Evolutionary conservation across 2,329 filamentous ascomycete species (phyloP).

Genomic region (Blastomyces gilchristii): DNA sequence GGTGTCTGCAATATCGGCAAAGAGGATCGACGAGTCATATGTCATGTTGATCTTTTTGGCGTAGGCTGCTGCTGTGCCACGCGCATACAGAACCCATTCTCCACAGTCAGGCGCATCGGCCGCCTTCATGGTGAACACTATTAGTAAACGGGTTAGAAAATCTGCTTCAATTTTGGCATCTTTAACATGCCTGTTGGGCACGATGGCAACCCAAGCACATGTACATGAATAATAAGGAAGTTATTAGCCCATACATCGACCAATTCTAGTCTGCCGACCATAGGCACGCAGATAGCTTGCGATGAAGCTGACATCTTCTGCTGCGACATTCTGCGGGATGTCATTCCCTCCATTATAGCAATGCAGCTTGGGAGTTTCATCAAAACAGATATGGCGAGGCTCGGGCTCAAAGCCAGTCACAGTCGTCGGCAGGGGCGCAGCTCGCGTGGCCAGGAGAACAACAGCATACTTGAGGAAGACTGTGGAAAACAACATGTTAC

Average conservation of each 20-base stretch:
- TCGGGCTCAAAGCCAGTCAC: background rate
- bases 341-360: background rate
- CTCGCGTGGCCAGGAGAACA: background rate
- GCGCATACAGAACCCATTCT: conserved; percentile 8
- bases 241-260: conserved; percentile 3
- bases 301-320: background rate
- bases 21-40: conserved; percentile 8
- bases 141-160: background rate
- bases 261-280: conserved; percentile 3
- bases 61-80: conserved; percentile 3
- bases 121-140: conserved; percentile 9
- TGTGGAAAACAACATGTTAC: too few relatives aligned
- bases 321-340: background rate
- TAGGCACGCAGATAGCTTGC: conserved; percentile 6
- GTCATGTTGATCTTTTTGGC: conserved; percentile 9
- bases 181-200: background rate
- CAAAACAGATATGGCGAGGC: background rate
- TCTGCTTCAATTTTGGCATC: background rate
- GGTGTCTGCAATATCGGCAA: conserved; percentile 9
- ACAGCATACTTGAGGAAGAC: background rate
- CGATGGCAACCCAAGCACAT: too few relatives aligned
- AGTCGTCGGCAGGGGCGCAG: background rate
- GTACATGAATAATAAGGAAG: background rate
- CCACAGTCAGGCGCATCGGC: conserved; percentile 7
- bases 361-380: background rate